Evolutionary conservation across 371 early-diverging fungal genomes (phyloP).

Genomic region (Mucor irregularis): DNA sequence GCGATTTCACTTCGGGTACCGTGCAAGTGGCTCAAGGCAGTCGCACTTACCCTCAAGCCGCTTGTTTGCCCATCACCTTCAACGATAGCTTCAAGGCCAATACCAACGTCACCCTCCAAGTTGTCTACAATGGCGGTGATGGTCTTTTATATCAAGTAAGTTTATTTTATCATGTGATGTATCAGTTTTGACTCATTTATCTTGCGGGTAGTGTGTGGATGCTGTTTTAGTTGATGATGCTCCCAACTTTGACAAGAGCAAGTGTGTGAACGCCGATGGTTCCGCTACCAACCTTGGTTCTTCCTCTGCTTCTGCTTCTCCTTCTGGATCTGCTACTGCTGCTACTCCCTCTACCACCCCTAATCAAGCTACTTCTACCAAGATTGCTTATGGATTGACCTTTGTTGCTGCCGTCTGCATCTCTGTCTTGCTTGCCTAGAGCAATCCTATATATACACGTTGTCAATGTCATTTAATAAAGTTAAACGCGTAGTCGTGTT

Average conservation of each 20-base stretch:
- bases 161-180: not conserved
- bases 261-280: conserved; percentile 40
- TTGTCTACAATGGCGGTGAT: conserved; percentile 59
- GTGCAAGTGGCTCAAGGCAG: conserved; percentile 28
- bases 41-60: conserved; percentile 40
- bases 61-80: conserved; percentile 53
- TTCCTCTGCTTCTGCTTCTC: not conserved
- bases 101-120: conserved; percentile 55
- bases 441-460: too few relatives aligned
- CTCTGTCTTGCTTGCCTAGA: not conserved
- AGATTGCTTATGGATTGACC: not conserved
- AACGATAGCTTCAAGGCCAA: conserved; percentile 15
- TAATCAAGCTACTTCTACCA: not conserved
- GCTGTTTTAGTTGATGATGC: conserved; percentile 13
- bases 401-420: not conserved
- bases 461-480: too few relatives aligned
- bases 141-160: conserved; percentile 54
- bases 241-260: conserved; percentile 37
- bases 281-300: not conserved
- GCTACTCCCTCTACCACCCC: not conserved
- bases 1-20: conserved; percentile 22
- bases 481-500: too few relatives aligned
- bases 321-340: not conserved
- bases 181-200: not conserved
- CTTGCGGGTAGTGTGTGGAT: not conserved